Evolutionary conservation across 2,329 filamentous ascomycete genomes (phyloP).

Genomic region (Endothia cerciana): DNA sequence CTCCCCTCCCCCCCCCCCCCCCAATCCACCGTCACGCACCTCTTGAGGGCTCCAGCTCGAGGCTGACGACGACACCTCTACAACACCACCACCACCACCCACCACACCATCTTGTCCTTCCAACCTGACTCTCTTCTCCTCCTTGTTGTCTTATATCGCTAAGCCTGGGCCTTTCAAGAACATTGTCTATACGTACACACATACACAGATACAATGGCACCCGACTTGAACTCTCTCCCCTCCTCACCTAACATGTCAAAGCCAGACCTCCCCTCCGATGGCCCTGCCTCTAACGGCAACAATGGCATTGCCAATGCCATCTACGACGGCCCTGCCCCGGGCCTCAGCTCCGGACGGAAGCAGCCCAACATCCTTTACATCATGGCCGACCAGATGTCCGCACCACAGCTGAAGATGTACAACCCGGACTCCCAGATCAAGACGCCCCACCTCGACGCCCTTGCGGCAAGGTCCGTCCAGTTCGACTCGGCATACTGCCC

Average conservation of each 20-base stretch:
- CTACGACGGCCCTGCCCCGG: slow-evolving; percentile 18
- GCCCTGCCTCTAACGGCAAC: slow-evolving; percentile 26
- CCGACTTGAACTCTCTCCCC: slow-evolving; percentile 74
- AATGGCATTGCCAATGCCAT: slow-evolving; percentile 33
- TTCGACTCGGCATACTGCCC: slow-evolving; percentile 96
- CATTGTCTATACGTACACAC: slow-evolving; percentile 21
- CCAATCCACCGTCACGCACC: background rate
- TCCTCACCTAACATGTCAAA: slow-evolving; percentile 46
- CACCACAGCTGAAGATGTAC: slow-evolving; percentile 89
- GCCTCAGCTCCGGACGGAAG: slow-evolving; percentile 25
- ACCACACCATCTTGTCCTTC: background rate
- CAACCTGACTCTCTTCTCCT: slow-evolving; percentile 7
- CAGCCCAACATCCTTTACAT: slow-evolving; percentile 84
- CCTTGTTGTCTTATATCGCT: slow-evolving; percentile 11
- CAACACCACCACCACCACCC: slow-evolving; percentile 6
- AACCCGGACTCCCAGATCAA: slow-evolving; percentile 87
- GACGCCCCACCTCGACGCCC: slow-evolving; percentile 84
- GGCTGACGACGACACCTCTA: background rate
- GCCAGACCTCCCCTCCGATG: slow-evolving; percentile 11
- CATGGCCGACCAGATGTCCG: slow-evolving; percentile 95
- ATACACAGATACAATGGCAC: slow-evolving; percentile 58
- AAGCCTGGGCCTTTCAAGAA: slow-evolving; percentile 12
- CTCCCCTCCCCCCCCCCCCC: background rate
- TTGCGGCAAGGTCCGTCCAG: slow-evolving; percentile 81
- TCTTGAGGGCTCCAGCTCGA: background rate